Percentiles rank a stretch among this genome's conserved stretches.
phyloP scores from a whole-genome alignment of 2,329 filamentous ascomycete genomes.

The Bipolaris sorokiniana region DNA sequence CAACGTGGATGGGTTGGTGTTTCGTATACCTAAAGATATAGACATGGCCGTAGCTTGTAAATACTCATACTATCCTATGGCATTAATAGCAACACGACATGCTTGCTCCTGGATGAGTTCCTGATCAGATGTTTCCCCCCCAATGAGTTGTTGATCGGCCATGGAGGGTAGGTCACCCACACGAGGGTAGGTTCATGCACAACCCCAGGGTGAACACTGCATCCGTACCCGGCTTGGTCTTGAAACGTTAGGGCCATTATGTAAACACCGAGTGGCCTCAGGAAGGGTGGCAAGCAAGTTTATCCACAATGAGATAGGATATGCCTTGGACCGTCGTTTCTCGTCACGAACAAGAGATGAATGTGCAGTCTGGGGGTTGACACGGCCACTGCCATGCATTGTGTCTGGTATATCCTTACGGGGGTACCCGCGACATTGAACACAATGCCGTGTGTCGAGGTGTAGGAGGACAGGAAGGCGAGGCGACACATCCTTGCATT shows the following conservation, averaged over 20 bases:
- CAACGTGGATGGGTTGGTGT: constrained; percentile 5
- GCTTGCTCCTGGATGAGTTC: not conserved
- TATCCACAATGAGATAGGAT: not conserved
- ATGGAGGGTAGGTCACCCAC: not conserved
- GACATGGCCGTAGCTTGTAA: not conserved
- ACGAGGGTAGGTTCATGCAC: constrained; percentile 10
- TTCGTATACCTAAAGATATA: not conserved
- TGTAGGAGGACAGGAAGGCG: not conserved
- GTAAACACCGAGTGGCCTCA: not conserved
- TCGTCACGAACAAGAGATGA: not conserved
- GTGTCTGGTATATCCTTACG: constrained; percentile 4
- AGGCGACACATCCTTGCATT: too few relatives aligned
- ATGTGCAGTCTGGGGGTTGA: constrained; percentile 4
- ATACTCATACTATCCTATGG: not conserved
- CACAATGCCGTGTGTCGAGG: constrained; percentile 1
- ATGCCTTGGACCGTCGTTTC: not conserved
- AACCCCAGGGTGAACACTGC: not conserved
- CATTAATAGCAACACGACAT: constrained; percentile 5
- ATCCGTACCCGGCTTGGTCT: not conserved
- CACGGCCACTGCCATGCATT: constrained; percentile 8
- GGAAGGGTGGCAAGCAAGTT: constrained; percentile 4
- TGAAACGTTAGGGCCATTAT: constrained; percentile 8
- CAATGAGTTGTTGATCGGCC: not conserved
- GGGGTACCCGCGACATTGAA: constrained; percentile 5
- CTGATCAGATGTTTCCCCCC: not conserved